Evolutionary conservation across 2,329 filamentous ascomycete species (phyloP), one percentile per base, ranked within the genome.

Genomic region (Kalmusia sp.): DNA sequence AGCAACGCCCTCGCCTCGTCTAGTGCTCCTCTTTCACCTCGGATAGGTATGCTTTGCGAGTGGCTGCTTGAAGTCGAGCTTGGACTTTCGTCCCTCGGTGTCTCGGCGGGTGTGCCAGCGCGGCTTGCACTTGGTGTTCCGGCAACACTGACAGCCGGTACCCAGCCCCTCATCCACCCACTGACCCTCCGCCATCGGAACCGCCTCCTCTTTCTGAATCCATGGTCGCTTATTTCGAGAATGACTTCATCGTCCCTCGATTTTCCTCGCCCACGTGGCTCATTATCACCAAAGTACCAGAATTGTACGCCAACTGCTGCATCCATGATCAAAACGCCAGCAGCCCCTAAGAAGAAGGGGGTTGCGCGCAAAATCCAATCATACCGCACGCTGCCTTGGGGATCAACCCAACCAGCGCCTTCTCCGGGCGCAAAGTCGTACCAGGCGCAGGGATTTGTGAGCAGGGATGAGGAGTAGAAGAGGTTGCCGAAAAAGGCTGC

Each of bases 401-500:
- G 62, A 8, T 81, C 84, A 2, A 81, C 85, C 85, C 87, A 88
- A 50, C 84, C 84, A 6, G 79, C 77, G 19, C 85, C 84, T 62
- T 86, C 79, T 0, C 86, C 65, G 0, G 68, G 74, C 0, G 76
- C 75, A 49, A 82, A 84, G 58, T 84, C 77, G 43, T 69, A 70
- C 87, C 86, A 89, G 6, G 82, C 86, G 56, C 82, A 82, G 2
- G 87, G 87, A 64, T 88, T 89, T 2, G 85, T 82, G 28, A 86
- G 70, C 3, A 89, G 74, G 0, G 85, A 87, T 24, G 77, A 71
- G 8, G 84, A 86, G 75, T 89, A 89, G 76, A 88, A 88, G 35
- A 87, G 73, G 64, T 89, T 89, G 2, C 87, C 87, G 63, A 82
- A 83, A 68, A 89, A 89, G 3, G 87, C 87, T 4, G 87, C 87